Conservation (phyloP, 2,329 filamentous ascomycete genomes). For the Fusarium sp. region DNA sequence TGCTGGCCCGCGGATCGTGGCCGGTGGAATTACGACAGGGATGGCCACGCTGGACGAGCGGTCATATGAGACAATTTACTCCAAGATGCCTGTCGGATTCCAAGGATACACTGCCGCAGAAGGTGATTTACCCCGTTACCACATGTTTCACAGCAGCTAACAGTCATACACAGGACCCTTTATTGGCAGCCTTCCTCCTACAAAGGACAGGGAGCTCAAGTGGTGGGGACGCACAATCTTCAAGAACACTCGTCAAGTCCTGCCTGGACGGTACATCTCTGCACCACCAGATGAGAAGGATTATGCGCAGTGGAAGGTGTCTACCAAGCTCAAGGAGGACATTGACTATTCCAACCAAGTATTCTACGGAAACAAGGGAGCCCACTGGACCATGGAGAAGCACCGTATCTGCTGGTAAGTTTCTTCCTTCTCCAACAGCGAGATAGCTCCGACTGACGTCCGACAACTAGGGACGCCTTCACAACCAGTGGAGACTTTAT, state of each 20-base stretch:
- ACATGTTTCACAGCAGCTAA: conserved; percentile 35
- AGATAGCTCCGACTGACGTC: conserved; percentile 10
- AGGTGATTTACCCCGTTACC: conserved; percentile 45
- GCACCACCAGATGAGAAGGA: conserved; percentile 66
- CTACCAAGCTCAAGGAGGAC: conserved; percentile 66
- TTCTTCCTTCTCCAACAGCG: background rate
- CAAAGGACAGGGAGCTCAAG: conserved; percentile 62
- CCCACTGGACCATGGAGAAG: conserved; percentile 68
- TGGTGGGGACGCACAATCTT: conserved; percentile 74
- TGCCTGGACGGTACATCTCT: conserved; percentile 66
- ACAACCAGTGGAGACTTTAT: conserved; percentile 72
- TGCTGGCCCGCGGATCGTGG: conserved; percentile 66
- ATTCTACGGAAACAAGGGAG: conserved; percentile 69
- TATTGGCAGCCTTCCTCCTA: conserved; percentile 69
- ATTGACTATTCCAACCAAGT: conserved; percentile 66
- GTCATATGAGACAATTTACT: conserved; percentile 55
- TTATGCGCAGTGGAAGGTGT: conserved; percentile 73
- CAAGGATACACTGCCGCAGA: conserved; percentile 53
- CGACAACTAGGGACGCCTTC: conserved; percentile 70
- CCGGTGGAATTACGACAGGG: conserved; percentile 69
- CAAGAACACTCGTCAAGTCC: conserved; percentile 63
- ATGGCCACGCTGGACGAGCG: conserved; percentile 64
- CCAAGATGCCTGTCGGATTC: conserved; percentile 62
- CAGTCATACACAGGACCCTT: conserved; percentile 59
- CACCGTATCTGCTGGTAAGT: conserved; percentile 75